Conservation (phyloP, 1,284 basidiomycete species). For the Irpex rosettiformis region DNA sequence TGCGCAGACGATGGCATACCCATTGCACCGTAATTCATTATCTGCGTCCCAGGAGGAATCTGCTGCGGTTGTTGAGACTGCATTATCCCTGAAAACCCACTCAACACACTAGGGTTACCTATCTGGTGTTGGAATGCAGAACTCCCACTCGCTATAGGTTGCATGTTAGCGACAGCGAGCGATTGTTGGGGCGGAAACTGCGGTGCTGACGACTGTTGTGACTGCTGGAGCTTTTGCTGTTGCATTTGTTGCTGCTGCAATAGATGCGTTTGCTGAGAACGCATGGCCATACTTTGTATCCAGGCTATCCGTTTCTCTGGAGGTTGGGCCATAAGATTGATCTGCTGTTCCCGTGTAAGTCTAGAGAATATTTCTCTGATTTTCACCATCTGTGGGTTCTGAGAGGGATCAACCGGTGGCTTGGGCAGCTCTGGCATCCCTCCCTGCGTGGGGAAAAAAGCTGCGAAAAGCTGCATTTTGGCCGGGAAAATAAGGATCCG, state of each 20-base stretch:
- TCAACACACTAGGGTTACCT: not conserved
- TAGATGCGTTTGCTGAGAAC: not conserved
- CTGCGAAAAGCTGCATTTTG: conserved; percentile 37
- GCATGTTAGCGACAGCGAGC: not conserved
- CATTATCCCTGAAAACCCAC: not conserved
- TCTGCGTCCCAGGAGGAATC: not conserved
- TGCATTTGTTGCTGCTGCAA: conserved; percentile 9
- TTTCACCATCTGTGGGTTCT: not conserved
- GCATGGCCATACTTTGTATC: conserved; percentile 7
- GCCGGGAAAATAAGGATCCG: conserved; percentile 53
- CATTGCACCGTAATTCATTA: conserved; percentile 17
- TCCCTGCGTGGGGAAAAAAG: conserved; percentile 52
- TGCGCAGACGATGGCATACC: conserved; percentile 3
- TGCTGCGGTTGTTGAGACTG: not conserved
- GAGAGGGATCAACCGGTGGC: conserved; percentile 12
- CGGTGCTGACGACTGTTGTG: conserved; percentile 6
- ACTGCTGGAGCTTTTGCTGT: conserved; percentile 10
- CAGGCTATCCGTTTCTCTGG: conserved; percentile 13
- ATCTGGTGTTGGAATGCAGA: not conserved
- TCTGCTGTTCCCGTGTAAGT: conserved; percentile 11
- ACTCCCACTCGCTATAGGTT: not conserved
- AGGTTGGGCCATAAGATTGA: conserved; percentile 10
- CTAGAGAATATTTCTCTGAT: not conserved
- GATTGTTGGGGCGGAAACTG: not conserved
- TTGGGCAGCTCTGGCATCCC: conserved; percentile 54